Evolutionary conservation across 352 stramenopile genomes (phyloP).

Genomic region (Blastocystis sp.): DNA sequence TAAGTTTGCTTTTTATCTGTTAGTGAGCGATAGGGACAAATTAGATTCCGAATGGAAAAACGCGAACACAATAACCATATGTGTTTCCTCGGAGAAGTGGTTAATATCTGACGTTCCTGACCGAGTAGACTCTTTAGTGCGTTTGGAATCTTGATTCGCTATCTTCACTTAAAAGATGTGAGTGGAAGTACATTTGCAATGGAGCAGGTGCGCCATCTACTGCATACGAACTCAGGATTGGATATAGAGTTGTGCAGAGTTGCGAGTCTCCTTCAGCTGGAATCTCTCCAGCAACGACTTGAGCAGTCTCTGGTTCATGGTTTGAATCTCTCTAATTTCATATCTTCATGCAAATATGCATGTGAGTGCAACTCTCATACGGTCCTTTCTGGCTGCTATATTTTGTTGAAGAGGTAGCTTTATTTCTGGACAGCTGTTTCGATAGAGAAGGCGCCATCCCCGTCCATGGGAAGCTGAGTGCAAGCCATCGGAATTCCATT

Average conservation of each 20-base stretch:
- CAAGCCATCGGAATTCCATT: background rate
- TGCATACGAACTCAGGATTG: background rate
- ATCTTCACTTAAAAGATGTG: background rate
- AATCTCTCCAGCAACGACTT: background rate
- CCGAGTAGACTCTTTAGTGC: background rate
- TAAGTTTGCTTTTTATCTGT: background rate
- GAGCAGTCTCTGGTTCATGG: background rate
- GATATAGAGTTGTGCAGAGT: constrained; percentile 21
- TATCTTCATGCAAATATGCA: constrained; percentile 2
- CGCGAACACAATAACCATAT: background rate
- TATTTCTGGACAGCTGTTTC: background rate
- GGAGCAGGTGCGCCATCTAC: constrained; percentile 2
- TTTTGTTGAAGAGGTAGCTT: background rate
- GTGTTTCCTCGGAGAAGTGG: constrained; percentile 3
- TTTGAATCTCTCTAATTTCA: background rate
- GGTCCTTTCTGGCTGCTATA: background rate
- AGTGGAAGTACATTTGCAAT: background rate
- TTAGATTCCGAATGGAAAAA: background rate
- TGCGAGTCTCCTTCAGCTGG: background rate
- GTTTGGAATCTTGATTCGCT: background rate
- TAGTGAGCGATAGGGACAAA: background rate
- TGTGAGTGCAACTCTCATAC: background rate
- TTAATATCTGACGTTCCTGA: background rate
- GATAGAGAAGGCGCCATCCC: background rate
- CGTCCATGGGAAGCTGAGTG: background rate